These are phyloP conservation scores for Tagetes patula DNA, from an alignment of 129 eudicot genomes.

Conservation along the genomic window DNA sequence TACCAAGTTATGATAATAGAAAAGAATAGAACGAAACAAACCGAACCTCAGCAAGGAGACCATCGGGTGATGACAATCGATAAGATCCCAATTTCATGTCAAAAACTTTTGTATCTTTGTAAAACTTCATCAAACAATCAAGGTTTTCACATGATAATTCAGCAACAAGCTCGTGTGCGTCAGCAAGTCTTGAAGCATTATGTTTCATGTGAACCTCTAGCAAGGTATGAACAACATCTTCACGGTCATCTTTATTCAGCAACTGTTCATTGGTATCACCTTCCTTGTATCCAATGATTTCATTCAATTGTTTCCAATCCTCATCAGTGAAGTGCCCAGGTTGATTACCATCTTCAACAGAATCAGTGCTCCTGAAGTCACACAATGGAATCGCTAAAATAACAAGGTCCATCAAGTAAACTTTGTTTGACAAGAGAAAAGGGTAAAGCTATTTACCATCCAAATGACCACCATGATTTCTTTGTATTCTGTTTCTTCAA, in stretches of 20 bases:
- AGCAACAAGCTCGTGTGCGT: slow-evolving; percentile 67
- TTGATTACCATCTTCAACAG: slow-evolving; percentile 66
- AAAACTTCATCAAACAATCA: slow-evolving; percentile 73
- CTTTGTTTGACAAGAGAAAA: slow-evolving; percentile 4
- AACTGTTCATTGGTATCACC: slow-evolving; percentile 58
- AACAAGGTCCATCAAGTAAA: slow-evolving; percentile 5
- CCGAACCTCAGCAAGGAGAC: slow-evolving; percentile 90
- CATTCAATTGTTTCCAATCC: slow-evolving; percentile 86
- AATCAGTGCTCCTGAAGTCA: slow-evolving; percentile 52
- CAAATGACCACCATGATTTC: slow-evolving; percentile 97
- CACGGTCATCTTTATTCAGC: slow-evolving; percentile 37
- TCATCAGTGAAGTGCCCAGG: slow-evolving; percentile 66
- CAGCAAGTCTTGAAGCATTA: slow-evolving; percentile 89
- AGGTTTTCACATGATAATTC: slow-evolving; percentile 91
- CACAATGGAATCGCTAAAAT: slow-evolving; percentile 16
- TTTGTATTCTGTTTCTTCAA: slow-evolving; percentile 59
- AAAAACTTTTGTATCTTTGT: slow-evolving; percentile 77
- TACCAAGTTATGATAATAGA: background rate
- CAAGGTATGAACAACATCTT: slow-evolving; percentile 56
- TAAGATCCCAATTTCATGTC: slow-evolving; percentile 94
- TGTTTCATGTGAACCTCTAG: slow-evolving; percentile 92
- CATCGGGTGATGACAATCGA: slow-evolving; percentile 80
- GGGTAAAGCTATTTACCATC: slow-evolving; percentile 52
- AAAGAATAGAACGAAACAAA: background rate
- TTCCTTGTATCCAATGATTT: slow-evolving; percentile 90